These are phyloP conservation scores for Phaeosphaeria sp. DNA, from an alignment of 2,329 filamentous ascomycete genomes.

Conservation along the genomic window DNA sequence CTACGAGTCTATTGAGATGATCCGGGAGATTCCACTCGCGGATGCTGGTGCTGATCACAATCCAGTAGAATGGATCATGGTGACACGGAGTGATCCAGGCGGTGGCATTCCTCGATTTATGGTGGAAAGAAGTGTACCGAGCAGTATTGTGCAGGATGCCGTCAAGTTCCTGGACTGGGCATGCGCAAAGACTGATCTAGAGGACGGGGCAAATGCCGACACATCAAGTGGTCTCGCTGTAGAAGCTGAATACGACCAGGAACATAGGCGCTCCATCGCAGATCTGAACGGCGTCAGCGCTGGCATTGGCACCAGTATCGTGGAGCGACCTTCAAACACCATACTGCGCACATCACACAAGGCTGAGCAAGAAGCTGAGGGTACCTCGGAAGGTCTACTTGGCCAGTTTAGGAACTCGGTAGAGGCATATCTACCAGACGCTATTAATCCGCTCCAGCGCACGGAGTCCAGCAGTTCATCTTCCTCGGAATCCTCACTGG, in stretches of 20 bases:
- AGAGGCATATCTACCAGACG: slow-evolving; percentile 25
- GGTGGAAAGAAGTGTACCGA: slow-evolving; percentile 87
- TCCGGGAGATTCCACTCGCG: slow-evolving; percentile 76
- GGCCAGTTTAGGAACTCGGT: slow-evolving; percentile 18
- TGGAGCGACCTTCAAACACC: slow-evolving; percentile 32
- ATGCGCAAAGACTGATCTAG: slow-evolving; percentile 55
- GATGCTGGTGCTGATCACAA: slow-evolving; percentile 54
- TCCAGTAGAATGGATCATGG: slow-evolving; percentile 90
- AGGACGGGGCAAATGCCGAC: slow-evolving; percentile 20
- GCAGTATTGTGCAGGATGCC: slow-evolving; percentile 79
- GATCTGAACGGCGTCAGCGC: slow-evolving; percentile 45
- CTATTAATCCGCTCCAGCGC: slow-evolving; percentile 36
- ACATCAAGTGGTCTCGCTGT: slow-evolving; percentile 7
- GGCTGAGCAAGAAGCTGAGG: slow-evolving; percentile 11
- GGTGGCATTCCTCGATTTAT: slow-evolving; percentile 88
- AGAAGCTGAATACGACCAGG: slow-evolving; percentile 20
- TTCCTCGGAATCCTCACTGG: slow-evolving; percentile 44
- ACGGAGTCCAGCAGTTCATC: slow-evolving; percentile 36
- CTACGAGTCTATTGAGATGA: slow-evolving; percentile 92
- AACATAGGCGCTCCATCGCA: slow-evolving; percentile 33
- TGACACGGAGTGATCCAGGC: slow-evolving; percentile 86
- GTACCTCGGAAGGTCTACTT: slow-evolving; percentile 16
- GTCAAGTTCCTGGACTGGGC: slow-evolving; percentile 85
- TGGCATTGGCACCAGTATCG: slow-evolving; percentile 47
- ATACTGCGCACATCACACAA: slow-evolving; percentile 30